Conservation (phyloP, 169 alveolate genomes). For the Perkinsus olseni region DNA sequence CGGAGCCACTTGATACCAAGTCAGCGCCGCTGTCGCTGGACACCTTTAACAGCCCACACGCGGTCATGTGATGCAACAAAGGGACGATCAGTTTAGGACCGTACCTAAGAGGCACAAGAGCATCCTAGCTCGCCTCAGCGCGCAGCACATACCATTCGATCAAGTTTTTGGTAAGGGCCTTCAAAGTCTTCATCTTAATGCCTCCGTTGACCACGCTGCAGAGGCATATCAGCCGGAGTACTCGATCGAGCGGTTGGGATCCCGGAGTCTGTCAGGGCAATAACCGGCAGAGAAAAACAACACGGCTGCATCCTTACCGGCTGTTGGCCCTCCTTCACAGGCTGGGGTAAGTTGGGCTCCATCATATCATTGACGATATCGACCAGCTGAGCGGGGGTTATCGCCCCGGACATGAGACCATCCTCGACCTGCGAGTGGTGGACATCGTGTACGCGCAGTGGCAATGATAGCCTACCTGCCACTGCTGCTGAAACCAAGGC, state of each 20-base stretch:
- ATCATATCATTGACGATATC: conserved; percentile 46
- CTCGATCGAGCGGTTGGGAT: conserved; percentile 13
- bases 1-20: conserved; percentile 44
- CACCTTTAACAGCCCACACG: conserved; percentile 7
- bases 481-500: neutral
- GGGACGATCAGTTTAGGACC: neutral
- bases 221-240: conserved; percentile 46
- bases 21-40: conserved; percentile 43
- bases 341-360: conserved; percentile 16
- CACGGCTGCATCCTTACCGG: neutral
- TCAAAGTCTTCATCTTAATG: conserved; percentile 36
- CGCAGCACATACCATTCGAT: conserved; percentile 46
- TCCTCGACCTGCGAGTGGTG: conserved; percentile 27
- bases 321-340: neutral
- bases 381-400: neutral
- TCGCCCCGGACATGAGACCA: conserved; percentile 10
- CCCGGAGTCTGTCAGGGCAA: neutral
- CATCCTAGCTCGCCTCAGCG: conserved; percentile 38
- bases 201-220: conserved; percentile 52
- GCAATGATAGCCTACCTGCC: neutral
- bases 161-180: conserved; percentile 42
- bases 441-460: conserved; percentile 25
- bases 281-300: neutral
- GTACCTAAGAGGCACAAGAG: conserved; percentile 3
- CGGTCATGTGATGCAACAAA: neutral